These are phyloP conservation scores for Tripterygium wilfordii DNA, from an alignment of 177 flowering plant genomes.

Conservation along the genomic window DNA sequence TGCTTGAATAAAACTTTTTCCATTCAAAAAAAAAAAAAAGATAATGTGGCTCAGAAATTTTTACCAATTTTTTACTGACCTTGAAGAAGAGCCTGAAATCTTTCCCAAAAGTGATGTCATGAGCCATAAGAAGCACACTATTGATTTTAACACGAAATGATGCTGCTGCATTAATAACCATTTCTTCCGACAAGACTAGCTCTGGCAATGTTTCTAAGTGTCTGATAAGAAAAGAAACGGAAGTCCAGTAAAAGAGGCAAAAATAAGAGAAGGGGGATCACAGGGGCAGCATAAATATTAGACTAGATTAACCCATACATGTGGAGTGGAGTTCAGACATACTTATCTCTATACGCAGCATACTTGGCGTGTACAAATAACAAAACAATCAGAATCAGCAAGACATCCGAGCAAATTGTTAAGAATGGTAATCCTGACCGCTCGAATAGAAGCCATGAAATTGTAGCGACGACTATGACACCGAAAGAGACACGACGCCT, in stretches of 20 bases:
- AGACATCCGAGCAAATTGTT: slow-evolving; percentile 63
- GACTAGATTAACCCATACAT: no score
- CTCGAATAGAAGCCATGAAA: slow-evolving; percentile 72
- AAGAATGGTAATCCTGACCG: slow-evolving; percentile 66
- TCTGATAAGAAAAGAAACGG: slow-evolving; percentile 32
- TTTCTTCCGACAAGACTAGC: slow-evolving; percentile 83
- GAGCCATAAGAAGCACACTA: slow-evolving; percentile 77
- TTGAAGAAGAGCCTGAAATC: slow-evolving; percentile 83
- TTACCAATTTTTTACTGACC: slow-evolving; percentile 34
- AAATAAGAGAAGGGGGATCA: no score
- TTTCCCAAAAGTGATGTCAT: slow-evolving; percentile 90
- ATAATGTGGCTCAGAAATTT: no score
- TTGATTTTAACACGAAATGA: slow-evolving; percentile 87
- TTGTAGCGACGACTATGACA: slow-evolving; percentile 58
- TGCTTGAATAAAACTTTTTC: no score
- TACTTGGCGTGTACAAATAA: slow-evolving; percentile 62
- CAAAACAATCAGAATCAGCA: slow-evolving; percentile 59
- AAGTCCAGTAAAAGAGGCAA: no score
- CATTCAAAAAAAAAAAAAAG: no score
- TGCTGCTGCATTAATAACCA: slow-evolving; percentile 83
- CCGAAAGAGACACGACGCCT: slow-evolving; percentile 48
- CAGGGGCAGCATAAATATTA: no score
- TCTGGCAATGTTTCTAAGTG: slow-evolving; percentile 65
- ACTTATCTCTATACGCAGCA: slow-evolving; percentile 60
- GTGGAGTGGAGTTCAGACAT: slow-evolving; percentile 15